Conservation (phyloP, 2,329 filamentous ascomycete species). For the Colletotrichum sansevieriae region DNA sequence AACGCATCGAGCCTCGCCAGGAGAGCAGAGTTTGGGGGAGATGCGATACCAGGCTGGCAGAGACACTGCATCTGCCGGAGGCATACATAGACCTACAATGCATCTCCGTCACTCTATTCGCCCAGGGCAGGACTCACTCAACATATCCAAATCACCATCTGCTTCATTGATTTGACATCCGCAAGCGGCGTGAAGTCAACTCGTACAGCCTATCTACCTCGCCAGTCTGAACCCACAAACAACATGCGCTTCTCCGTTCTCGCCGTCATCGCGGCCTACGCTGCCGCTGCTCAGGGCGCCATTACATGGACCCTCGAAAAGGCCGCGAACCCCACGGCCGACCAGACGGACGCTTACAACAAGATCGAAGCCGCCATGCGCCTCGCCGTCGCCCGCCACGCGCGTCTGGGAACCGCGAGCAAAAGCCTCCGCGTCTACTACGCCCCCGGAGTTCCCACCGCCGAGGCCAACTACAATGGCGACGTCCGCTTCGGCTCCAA, state of each 20-base stretch:
- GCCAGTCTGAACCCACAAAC: neutral
- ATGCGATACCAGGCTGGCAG: slow-evolving; percentile 11
- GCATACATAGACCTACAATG: neutral
- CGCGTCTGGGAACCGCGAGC: slow-evolving; percentile 49
- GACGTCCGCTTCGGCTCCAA: slow-evolving; percentile 61
- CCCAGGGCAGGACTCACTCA: no score
- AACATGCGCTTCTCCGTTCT: slow-evolving; percentile 47
- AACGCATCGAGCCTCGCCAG: neutral
- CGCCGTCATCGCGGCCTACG: slow-evolving; percentile 46
- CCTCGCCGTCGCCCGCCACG: slow-evolving; percentile 56
- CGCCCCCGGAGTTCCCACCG: slow-evolving; percentile 58
- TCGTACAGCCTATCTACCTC: no score
- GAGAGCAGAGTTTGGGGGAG: slow-evolving; percentile 5
- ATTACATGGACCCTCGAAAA: slow-evolving; percentile 56
- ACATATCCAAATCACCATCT: neutral
- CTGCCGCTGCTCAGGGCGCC: slow-evolving; percentile 51
- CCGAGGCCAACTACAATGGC: slow-evolving; percentile 62
- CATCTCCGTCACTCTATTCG: neutral
- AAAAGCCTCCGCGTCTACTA: slow-evolving; percentile 59
- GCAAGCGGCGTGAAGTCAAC: no score
- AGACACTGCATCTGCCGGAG: slow-evolving; percentile 4
- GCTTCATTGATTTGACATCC: neutral
- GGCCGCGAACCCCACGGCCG: slow-evolving; percentile 54
- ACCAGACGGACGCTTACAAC: slow-evolving; percentile 58
- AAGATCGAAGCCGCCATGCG: slow-evolving; percentile 58